These are phyloP conservation scores for Hypoxylon subgilvum DNA, from an alignment of 495 filamentous ascomycete genomes.

Conservation along the genomic window DNA sequence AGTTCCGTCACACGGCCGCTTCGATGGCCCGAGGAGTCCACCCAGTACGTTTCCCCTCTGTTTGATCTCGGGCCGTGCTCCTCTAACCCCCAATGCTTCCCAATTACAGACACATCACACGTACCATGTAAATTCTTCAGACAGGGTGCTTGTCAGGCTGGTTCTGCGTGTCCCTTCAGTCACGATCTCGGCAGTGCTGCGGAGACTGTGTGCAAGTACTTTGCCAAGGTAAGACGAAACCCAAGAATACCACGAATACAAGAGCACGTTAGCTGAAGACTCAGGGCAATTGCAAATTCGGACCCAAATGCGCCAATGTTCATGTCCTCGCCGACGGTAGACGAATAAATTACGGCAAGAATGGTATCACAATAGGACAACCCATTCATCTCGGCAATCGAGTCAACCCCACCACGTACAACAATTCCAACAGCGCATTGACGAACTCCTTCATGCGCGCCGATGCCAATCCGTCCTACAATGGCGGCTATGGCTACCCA, in stretches of 20 bases:
- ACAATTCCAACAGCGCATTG: constrained; percentile 70
- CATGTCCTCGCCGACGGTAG: constrained; percentile 94
- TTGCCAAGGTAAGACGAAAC: constrained; percentile 78
- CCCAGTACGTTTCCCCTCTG: constrained; percentile 65
- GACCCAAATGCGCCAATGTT: constrained; percentile 92
- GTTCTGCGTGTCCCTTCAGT: constrained; percentile 92
- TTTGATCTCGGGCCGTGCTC: neutral
- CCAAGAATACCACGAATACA: constrained; percentile 5
- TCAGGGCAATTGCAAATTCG: constrained; percentile 99
- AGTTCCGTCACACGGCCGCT: constrained; percentile 54
- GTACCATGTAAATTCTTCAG: constrained; percentile 99
- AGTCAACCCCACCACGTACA: constrained; percentile 66
- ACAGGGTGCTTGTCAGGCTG: constrained; percentile 94
- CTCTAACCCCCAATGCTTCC: constrained; percentile 28
- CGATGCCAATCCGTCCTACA: constrained; percentile 59
- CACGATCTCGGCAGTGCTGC: constrained; percentile 81
- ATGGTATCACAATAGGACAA: constrained; percentile 57
- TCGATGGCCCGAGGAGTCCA: constrained; percentile 78
- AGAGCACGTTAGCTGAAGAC: constrained; percentile 41
- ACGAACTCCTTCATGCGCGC: constrained; percentile 83
- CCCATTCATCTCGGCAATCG: constrained; percentile 71
- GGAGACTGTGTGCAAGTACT: constrained; percentile 96
- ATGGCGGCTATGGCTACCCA: constrained; percentile 44
- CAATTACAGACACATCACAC: constrained; percentile 82
- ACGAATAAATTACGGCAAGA: constrained; percentile 76